These are phyloP conservation scores for Thelonectria olida DNA, from an alignment of 2,329 filamentous ascomycete genomes.

Conservation along the genomic window DNA sequence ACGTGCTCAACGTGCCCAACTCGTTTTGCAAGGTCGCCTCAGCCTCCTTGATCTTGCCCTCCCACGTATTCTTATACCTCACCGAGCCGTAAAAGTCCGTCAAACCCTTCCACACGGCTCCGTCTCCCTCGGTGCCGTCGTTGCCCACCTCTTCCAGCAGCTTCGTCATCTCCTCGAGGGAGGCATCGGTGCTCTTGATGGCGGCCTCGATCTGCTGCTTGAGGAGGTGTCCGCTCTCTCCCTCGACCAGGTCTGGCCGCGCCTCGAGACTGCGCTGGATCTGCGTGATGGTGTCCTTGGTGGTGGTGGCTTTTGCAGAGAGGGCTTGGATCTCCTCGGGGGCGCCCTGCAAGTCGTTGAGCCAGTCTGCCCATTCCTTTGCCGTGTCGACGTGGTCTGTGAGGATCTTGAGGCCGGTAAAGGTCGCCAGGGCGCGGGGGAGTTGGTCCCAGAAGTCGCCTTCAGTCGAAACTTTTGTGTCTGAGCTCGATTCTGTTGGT, in stretches of 20 bases:
- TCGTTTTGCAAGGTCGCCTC: conserved; percentile 43
- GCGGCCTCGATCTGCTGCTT: conserved; percentile 42
- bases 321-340: conserved; percentile 44
- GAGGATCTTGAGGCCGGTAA: conserved; percentile 38
- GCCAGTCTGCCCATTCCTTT: conserved; percentile 47
- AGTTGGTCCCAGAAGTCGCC: conserved; percentile 33
- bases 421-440: conserved; percentile 38
- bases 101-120: conserved; percentile 32
- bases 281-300: conserved; percentile 44
- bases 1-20: conserved; percentile 36
- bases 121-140: conserved; percentile 31
- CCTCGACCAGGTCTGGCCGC: conserved; percentile 44
- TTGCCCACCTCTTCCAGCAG: conserved; percentile 41
- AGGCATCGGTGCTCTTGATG: conserved; percentile 38
- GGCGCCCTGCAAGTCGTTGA: conserved; percentile 43
- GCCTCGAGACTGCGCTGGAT: conserved; percentile 42
- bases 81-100: conserved; percentile 47
- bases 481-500: not conserved
- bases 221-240: conserved; percentile 39
- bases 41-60: conserved; percentile 43
- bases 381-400: conserved; percentile 43
- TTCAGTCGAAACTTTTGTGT: not conserved
- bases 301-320: conserved; percentile 38
- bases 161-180: conserved; percentile 42
- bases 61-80: conserved; percentile 44